Evolutionary conservation across 1,139 yeast species (phyloP).

Genomic region (Kurtzmaniella quercitrusa): DNA sequence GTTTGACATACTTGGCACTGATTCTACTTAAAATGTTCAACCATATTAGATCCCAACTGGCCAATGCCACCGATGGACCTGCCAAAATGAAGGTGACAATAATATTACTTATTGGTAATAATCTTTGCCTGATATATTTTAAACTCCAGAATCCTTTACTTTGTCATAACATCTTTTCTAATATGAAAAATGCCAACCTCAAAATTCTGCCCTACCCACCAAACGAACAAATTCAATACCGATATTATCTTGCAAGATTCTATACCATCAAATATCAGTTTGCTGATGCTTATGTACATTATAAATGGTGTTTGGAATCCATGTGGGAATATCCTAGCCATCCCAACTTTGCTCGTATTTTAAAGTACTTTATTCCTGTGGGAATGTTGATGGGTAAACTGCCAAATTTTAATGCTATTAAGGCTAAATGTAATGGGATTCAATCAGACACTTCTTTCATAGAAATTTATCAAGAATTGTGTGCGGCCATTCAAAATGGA

Average conservation of each 20-base stretch:
- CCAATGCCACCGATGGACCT: constrained; percentile 30
- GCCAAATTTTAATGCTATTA: constrained; percentile 33
- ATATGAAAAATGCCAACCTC: constrained; percentile 60
- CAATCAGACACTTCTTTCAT: constrained; percentile 26
- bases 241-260: constrained; percentile 66
- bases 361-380: constrained; percentile 55
- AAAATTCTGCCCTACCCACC: constrained; percentile 41
- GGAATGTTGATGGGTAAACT: constrained; percentile 51
- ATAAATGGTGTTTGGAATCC: constrained; percentile 57
- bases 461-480: constrained; percentile 32
- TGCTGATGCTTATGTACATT: constrained; percentile 51
- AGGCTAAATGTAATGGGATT: constrained; percentile 13
- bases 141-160: constrained; percentile 59
- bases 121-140: constrained; percentile 62
- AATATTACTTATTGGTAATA: constrained; percentile 52
- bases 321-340: constrained; percentile 29
- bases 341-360: constrained; percentile 33
- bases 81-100: constrained; percentile 43
- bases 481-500: constrained; percentile 34
- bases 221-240: constrained; percentile 58
- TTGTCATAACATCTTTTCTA: constrained; percentile 73
- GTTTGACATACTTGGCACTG: constrained; percentile 55
- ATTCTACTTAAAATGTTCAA: constrained; percentile 59
- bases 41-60: constrained; percentile 55
- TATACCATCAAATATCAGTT: constrained; percentile 60